These are phyloP conservation scores for Cystobasidiaceae sp. DNA, from an alignment of 1,284 basidiomycete species.

Conservation along the genomic window DNA sequence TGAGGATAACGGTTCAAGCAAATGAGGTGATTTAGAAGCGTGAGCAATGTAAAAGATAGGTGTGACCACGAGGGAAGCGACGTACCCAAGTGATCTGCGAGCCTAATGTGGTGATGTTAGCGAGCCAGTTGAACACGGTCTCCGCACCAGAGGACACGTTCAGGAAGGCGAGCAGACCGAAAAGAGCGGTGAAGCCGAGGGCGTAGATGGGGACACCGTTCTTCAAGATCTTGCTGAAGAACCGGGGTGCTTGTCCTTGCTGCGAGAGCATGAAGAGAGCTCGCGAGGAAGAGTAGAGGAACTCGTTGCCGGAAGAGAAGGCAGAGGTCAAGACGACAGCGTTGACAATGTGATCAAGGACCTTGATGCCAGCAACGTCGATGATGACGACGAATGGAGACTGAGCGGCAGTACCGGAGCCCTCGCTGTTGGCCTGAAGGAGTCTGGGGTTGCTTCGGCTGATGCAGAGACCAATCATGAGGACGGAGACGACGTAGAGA, in stretches of 20 bases:
- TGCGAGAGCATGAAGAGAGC: slow-evolving; percentile 54
- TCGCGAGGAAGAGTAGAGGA: slow-evolving; percentile 55
- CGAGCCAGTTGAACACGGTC: slow-evolving; percentile 70
- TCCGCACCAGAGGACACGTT: slow-evolving; percentile 51
- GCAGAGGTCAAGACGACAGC: slow-evolving; percentile 52
- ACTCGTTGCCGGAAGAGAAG: slow-evolving; percentile 55
- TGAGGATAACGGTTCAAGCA: neutral
- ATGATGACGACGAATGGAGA: slow-evolving; percentile 42
- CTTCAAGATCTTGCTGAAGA: slow-evolving; percentile 62
- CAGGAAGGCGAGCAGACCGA: slow-evolving; percentile 63
- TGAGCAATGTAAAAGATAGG: slow-evolving; percentile 63
- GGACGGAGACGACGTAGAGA: slow-evolving; percentile 60
- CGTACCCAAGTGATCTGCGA: slow-evolving; percentile 77
- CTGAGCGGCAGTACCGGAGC: slow-evolving; percentile 37
- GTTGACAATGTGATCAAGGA: slow-evolving; percentile 46
- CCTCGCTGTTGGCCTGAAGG: slow-evolving; percentile 44
- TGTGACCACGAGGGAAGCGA: too few relatives aligned
- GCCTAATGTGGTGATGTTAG: slow-evolving; percentile 51
- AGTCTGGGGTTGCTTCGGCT: slow-evolving; percentile 38
- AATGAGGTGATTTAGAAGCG: neutral
- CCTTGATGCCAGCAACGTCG: slow-evolving; percentile 40
- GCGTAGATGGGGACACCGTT: slow-evolving; percentile 71
- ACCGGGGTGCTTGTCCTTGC: slow-evolving; percentile 50
- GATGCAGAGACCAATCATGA: slow-evolving; percentile 31
- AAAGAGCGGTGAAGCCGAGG: slow-evolving; percentile 62